Percentiles rank a stretch among this genome's conserved stretches.
phyloP scores from a whole-genome alignment of 768 basidiomycete species.

The Mycena maculata region DNA sequence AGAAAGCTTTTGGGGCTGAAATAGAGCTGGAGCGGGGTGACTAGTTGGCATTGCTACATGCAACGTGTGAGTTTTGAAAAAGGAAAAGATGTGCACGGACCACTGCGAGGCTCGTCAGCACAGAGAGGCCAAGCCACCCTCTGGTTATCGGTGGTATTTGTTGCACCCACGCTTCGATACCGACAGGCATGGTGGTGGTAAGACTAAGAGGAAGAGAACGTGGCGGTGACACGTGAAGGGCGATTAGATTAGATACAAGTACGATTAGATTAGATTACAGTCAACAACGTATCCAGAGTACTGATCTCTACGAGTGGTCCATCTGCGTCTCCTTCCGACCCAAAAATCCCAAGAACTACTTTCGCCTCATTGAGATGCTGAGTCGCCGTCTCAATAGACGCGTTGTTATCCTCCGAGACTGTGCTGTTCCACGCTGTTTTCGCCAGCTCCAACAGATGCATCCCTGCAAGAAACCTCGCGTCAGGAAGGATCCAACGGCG shows the following conservation, averaged over 20 bases:
- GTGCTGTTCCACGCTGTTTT: constrained; percentile 82
- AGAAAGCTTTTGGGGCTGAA: constrained; percentile 90
- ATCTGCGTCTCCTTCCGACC: constrained; percentile 70
- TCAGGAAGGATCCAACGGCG: neutral
- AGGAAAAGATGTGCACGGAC: constrained; percentile 56
- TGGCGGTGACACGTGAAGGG: constrained; percentile 2
- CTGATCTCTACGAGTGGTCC: constrained; percentile 69
- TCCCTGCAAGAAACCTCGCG: constrained; percentile 54
- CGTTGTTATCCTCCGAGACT: constrained; percentile 45
- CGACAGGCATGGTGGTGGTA: constrained; percentile 72
- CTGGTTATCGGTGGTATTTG: constrained; percentile 94
- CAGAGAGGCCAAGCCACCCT: constrained; percentile 83
- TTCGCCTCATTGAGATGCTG: constrained; percentile 52
- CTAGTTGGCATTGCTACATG: constrained; percentile 87
- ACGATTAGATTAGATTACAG: constrained; percentile 28
- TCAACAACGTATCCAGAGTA: constrained; percentile 56
- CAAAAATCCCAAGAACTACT: constrained; percentile 59
- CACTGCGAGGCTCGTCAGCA: constrained; percentile 86
- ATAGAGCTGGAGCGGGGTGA: constrained; percentile 92
- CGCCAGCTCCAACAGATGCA: constrained; percentile 80
- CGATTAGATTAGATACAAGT: neutral
- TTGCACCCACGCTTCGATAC: constrained; percentile 89
- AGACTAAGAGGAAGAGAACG: neutral
- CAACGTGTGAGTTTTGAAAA: constrained; percentile 16
- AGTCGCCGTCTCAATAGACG: constrained; percentile 36